phyloP scores from a whole-genome alignment of 768 basidiomycete genomes.

The Russula abietina region DNA sequence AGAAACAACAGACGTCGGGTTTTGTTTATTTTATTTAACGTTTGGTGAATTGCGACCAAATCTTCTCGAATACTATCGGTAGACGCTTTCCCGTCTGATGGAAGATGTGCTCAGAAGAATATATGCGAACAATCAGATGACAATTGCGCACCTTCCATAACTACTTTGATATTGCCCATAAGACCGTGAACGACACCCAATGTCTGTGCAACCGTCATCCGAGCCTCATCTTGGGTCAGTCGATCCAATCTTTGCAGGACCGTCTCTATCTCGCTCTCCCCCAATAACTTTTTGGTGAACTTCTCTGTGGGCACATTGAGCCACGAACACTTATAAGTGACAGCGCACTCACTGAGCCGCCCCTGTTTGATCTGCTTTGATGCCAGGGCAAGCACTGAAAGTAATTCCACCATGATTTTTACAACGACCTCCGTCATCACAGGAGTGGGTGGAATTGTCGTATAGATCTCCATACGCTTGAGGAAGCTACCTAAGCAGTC shows the following conservation, averaged over 20 bases:
- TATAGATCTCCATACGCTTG: background rate
- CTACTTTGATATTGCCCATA: too few species aligned
- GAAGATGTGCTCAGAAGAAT: background rate
- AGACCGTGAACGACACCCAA: too few species aligned
- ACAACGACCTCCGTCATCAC: background rate
- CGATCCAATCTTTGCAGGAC: too few species aligned
- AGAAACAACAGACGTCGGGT: background rate
- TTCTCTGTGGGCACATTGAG: background rate
- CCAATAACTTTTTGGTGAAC: too few species aligned
- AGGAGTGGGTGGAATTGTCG: background rate
- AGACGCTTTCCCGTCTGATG: background rate
- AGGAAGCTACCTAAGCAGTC: background rate
- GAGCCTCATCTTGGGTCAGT: too few species aligned
- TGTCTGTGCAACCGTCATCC: too few species aligned
- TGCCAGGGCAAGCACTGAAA: background rate
- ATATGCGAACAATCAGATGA: background rate
- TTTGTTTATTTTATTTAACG: background rate
- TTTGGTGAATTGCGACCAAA: background rate
- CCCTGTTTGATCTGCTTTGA: conserved; percentile 8
- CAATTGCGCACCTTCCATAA: background rate
- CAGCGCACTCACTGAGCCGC: background rate
- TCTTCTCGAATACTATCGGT: background rate
- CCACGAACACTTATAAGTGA: background rate
- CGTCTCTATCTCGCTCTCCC: too few species aligned
- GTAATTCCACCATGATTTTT: background rate